phyloP scores from a whole-genome alignment of 176 grass and related monocot genomes.

The Bromus sterilis region DNA sequence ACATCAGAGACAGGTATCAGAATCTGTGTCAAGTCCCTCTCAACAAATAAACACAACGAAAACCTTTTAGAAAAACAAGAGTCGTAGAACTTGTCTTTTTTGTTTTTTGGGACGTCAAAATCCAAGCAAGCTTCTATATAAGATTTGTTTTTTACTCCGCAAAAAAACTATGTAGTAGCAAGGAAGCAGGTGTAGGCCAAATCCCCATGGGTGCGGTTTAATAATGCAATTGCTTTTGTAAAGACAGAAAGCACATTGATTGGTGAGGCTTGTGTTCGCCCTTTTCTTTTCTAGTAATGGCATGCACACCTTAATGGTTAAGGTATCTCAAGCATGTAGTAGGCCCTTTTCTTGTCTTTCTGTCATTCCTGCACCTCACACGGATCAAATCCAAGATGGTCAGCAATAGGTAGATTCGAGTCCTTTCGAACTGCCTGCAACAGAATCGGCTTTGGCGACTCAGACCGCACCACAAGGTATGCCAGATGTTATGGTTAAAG shows the following conservation, averaged over 20 bases:
- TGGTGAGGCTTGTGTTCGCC: conserved; percentile 11
- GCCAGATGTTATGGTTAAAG: not conserved
- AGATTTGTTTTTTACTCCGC: too few relatives aligned
- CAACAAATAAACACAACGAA: not conserved
- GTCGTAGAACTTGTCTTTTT: not conserved
- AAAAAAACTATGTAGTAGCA: too few relatives aligned
- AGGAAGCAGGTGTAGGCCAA: not conserved
- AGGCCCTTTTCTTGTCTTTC: conserved; percentile 6
- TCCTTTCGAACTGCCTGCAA: conserved; percentile 10
- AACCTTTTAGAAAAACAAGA: not conserved
- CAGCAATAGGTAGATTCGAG: not conserved
- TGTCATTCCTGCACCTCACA: not conserved
- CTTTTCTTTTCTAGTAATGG: not conserved
- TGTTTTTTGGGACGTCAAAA: not conserved
- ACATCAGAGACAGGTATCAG: not conserved
- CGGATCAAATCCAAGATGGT: not conserved
- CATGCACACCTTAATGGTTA: conserved; percentile 37
- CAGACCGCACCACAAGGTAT: not conserved
- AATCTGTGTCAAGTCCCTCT: not conserved
- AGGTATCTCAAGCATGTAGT: conserved; percentile 25
- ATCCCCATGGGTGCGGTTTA: not conserved
- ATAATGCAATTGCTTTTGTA: conserved; percentile 36
- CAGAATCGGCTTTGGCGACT: conserved; percentile 15
- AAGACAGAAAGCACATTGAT: conserved; percentile 14
- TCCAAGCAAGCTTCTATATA: too few relatives aligned